Evolutionary conservation across 306 rosid species (phyloP).

Genomic region (Carpinus fangiana): DNA sequence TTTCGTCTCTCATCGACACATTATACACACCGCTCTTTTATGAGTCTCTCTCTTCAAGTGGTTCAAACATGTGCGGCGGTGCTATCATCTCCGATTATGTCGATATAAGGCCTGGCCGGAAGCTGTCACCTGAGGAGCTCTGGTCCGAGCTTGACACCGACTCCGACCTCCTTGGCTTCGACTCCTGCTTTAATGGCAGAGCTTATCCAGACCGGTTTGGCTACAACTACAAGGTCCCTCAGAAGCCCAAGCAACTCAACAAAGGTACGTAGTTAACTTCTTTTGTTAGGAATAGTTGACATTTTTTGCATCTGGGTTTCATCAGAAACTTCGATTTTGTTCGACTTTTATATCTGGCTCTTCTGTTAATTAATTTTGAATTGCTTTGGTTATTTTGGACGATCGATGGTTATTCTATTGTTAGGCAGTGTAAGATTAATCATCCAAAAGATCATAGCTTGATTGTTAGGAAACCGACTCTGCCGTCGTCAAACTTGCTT

Average conservation of each 20-base stretch:
- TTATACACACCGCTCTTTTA: neutral
- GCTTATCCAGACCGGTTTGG: neutral
- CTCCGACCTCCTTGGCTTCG: conserved; percentile 61
- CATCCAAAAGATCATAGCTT: neutral
- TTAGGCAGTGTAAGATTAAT: neutral
- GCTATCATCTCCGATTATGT: conserved; percentile 77
- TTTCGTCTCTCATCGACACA: neutral
- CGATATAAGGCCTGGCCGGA: conserved; percentile 54
- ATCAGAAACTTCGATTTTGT: neutral
- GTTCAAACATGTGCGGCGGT: conserved; percentile 79
- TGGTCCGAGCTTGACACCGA: conserved; percentile 68
- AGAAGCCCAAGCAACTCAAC: conserved; percentile 5
- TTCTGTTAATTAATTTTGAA: neutral
- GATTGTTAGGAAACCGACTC: neutral
- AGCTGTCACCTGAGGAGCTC: conserved; percentile 33
- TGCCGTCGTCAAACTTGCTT: neutral
- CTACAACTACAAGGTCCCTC: neutral
- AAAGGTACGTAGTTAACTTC: conserved; percentile 14
- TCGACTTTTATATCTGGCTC: neutral
- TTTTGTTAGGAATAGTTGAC: neutral
- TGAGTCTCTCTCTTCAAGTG: neutral
- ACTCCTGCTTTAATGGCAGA: conserved; percentile 13
- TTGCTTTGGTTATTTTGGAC: no score
- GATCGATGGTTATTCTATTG: neutral
- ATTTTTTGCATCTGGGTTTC: neutral